These are phyloP conservation scores for Hymenoscyphus occultus DNA, from an alignment of 2,329 filamentous ascomycete species.

Conservation along the genomic window DNA sequence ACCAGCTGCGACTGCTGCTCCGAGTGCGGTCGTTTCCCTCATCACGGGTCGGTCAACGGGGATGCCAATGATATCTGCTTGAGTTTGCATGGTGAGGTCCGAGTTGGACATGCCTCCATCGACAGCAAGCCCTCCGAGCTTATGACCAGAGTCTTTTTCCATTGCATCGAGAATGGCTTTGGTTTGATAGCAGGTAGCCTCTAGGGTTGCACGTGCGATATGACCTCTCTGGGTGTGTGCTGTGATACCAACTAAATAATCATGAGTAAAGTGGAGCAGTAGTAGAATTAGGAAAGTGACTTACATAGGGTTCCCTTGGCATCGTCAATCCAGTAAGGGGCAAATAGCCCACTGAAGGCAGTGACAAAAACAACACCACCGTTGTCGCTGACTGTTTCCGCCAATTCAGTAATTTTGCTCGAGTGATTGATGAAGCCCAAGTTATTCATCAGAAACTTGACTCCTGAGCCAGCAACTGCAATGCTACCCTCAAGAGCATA, in stretches of 20 bases:
- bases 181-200: slow-evolving; percentile 72
- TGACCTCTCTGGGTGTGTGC: slow-evolving; percentile 68
- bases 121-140: slow-evolving; percentile 61
- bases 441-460: slow-evolving; percentile 70
- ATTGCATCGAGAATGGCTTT: slow-evolving; percentile 71
- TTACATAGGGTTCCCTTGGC: slow-evolving; percentile 67
- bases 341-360: slow-evolving; percentile 70
- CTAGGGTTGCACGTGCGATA: slow-evolving; percentile 68
- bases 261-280: slow-evolving; percentile 13
- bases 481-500: slow-evolving; percentile 78
- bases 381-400: slow-evolving; percentile 61
- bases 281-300: slow-evolving; percentile 23
- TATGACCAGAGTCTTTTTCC: slow-evolving; percentile 66
- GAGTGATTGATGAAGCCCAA: slow-evolving; percentile 60
- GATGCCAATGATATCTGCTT: slow-evolving; percentile 77
- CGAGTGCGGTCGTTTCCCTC: slow-evolving; percentile 80
- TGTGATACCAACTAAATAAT: slow-evolving; percentile 56
- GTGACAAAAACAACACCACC: slow-evolving; percentile 69
- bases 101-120: slow-evolving; percentile 73
- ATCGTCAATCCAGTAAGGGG: slow-evolving; percentile 75
- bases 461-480: slow-evolving; percentile 71
- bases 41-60: slow-evolving; percentile 75
- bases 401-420: slow-evolving; percentile 62
- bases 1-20: slow-evolving; percentile 79
- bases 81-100: slow-evolving; percentile 72